Conservation (phyloP, 495 filamentous ascomycete species). For the Aspergillus conjunctus region DNA sequence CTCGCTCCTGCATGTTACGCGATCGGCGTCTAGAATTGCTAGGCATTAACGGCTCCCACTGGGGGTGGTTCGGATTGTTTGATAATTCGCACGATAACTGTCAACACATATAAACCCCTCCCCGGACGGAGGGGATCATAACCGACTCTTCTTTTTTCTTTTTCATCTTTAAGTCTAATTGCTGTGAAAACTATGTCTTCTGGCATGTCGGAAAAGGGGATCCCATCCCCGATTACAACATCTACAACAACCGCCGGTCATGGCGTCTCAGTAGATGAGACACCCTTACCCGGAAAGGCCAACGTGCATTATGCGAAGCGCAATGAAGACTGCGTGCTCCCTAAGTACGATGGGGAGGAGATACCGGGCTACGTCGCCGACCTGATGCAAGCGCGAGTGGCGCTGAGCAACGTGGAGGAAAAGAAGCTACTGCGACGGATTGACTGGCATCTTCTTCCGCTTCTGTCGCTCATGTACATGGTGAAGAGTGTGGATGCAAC, state of each 20-base stretch:
- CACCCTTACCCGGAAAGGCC: background rate
- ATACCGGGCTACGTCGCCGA: slow-evolving; percentile 39
- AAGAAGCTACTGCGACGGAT: slow-evolving; percentile 45
- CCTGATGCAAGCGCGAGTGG: slow-evolving; percentile 42
- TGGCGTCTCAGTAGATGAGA: background rate
- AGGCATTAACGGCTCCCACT: too few species aligned
- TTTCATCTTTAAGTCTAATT: too few species aligned
- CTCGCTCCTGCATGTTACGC: too few species aligned
- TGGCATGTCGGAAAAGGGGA: background rate
- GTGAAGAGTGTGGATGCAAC: slow-evolving; percentile 46
- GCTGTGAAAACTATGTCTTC: too few species aligned
- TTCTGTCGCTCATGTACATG: slow-evolving; percentile 48
- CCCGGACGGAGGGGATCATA: too few species aligned
- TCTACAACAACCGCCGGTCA: too few species aligned
- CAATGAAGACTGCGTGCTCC: background rate
- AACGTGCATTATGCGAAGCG: background rate
- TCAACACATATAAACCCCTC: too few species aligned
- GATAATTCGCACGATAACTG: too few species aligned
- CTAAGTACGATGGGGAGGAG: background rate
- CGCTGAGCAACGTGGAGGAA: slow-evolving; percentile 44
- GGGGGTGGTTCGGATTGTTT: too few species aligned
- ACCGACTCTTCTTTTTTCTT: too few species aligned
- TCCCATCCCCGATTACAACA: background rate
- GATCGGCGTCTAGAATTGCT: too few species aligned
- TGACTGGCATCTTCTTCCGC: slow-evolving; percentile 49